A percentile compares a stretch with the other conserved stretches of the same genome.
Conservation (phyloP, 2,329 filamentous ascomycete species). For the Lecanicillium sp. region DNA sequence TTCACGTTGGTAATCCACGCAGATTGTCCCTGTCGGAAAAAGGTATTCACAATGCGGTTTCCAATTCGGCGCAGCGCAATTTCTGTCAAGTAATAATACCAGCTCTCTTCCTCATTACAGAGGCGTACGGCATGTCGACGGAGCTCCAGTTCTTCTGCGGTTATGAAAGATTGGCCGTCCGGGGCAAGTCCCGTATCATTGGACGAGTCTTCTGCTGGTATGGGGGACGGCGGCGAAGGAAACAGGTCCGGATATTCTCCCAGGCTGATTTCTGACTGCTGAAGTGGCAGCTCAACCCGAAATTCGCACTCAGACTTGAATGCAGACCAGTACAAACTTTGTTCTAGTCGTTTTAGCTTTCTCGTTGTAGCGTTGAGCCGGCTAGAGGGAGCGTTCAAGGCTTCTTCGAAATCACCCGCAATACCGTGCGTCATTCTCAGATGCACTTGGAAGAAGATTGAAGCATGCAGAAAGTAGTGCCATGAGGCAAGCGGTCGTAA, state of each 20-base stretch:
- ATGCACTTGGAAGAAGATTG: conserved; percentile 28
- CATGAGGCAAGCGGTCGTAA: conserved; percentile 32
- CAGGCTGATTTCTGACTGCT: conserved; percentile 29
- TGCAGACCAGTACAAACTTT: conserved; percentile 37
- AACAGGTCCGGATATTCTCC: conserved; percentile 29
- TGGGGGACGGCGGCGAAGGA: conserved; percentile 22
- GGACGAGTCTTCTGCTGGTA: conserved; percentile 1
- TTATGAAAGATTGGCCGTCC: background rate
- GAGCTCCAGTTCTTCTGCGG: conserved; percentile 16
- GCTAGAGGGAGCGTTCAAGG: conserved; percentile 4
- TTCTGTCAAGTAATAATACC: conserved; percentile 40
- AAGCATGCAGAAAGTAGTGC: conserved; percentile 30
- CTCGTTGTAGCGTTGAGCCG: conserved; percentile 10
- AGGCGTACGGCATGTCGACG: conserved; percentile 17
- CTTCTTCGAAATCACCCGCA: conserved; percentile 14
- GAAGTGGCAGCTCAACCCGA: conserved; percentile 32
- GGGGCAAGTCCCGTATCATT: background rate
- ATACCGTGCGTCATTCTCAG: conserved; percentile 21
- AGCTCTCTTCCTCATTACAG: conserved; percentile 29
- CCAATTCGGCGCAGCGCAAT: conserved; percentile 35
- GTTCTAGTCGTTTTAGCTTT: conserved; percentile 27
- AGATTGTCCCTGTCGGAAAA: conserved; percentile 18
- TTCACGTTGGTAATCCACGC: conserved; percentile 18
- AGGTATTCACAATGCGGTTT: conserved; percentile 32
- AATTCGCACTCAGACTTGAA: conserved; percentile 39